A percentile compares a stretch with the other conserved stretches of the same genome.
Evolutionary conservation across 257 asterid species (phyloP).

Genomic region (Eustoma russellianum): DNA sequence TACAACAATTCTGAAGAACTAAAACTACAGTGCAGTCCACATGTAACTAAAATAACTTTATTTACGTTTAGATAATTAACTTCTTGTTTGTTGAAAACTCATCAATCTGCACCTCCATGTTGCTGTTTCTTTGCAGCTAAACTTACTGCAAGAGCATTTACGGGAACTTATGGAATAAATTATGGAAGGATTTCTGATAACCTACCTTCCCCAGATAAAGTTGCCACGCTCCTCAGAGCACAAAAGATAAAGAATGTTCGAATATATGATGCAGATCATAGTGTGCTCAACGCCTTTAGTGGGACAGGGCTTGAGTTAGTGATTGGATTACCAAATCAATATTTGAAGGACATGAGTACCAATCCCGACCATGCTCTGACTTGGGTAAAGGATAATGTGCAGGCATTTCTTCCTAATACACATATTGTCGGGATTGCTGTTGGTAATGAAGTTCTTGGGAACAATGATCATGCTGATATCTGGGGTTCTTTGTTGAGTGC

Average conservation of each 20-base stretch:
- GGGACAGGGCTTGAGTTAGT: slow-evolving; percentile 88
- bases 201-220: slow-evolving; percentile 85
- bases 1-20: too few species aligned
- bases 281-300: slow-evolving; percentile 73
- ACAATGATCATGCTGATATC: slow-evolving; percentile 38
- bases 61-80: too few species aligned
- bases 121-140: slow-evolving; percentile 31
- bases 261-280: slow-evolving; percentile 69
- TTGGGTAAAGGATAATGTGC: slow-evolving; percentile 87
- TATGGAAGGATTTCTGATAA: slow-evolving; percentile 93
- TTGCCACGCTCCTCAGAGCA: slow-evolving; percentile 62
- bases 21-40: too few species aligned
- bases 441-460: slow-evolving; percentile 76
- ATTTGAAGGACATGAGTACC: slow-evolving; percentile 63
- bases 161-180: slow-evolving; percentile 89
- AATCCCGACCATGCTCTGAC: slow-evolving; percentile 60
- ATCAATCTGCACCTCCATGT: too few species aligned
- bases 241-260: slow-evolving; percentile 93
- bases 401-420: slow-evolving; percentile 73
- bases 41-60: too few species aligned
- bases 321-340: slow-evolving; percentile 66
- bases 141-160: slow-evolving; percentile 44
- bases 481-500: slow-evolving; percentile 55
- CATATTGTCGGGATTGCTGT: slow-evolving; percentile 75
- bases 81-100: too few species aligned